A percentile compares a stretch with the other conserved stretches of the same genome.
Conservation (phyloP, 2,329 filamentous ascomycete genomes). For the Aureobasidium sp. region DNA sequence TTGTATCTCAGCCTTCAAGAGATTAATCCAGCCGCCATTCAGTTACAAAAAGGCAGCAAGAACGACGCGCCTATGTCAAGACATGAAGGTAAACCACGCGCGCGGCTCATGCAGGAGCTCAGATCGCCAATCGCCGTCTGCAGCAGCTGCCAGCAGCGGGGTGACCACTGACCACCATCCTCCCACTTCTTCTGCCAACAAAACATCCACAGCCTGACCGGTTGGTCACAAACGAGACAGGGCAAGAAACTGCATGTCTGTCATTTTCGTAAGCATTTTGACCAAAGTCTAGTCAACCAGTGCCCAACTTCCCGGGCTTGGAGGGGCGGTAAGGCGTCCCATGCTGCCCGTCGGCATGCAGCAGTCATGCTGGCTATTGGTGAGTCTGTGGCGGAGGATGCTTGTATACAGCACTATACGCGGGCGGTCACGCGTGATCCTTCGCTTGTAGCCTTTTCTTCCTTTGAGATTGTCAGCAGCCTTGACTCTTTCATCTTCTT, state of each 20-base stretch:
- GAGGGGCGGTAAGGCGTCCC: slow-evolving; percentile 3
- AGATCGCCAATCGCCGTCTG: slow-evolving; percentile 9
- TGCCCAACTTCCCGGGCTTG: background rate
- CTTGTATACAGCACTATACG: slow-evolving; percentile 12
- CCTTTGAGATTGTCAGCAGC: slow-evolving; percentile 11
- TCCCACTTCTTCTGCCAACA: slow-evolving; percentile 6
- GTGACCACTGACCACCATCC: background rate
- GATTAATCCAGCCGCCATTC: background rate
- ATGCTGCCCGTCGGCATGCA: slow-evolving; percentile 4
- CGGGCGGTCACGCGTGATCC: slow-evolving; percentile 13
- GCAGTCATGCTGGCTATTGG: background rate
- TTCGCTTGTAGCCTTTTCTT: slow-evolving; percentile 6
- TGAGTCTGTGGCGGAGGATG: background rate
- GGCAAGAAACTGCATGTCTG: background rate
- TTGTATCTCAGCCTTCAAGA: background rate
- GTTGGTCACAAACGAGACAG: slow-evolving; percentile 9
- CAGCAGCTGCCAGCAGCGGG: slow-evolving; percentile 9
- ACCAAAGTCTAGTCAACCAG: background rate
- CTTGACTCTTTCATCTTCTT: slow-evolving; percentile 3
- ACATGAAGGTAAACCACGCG: slow-evolving; percentile 1
- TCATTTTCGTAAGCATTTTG: background rate
- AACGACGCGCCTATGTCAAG: slow-evolving; percentile 1
- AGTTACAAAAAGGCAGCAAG: background rate
- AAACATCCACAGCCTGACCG: background rate
- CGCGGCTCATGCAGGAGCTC: slow-evolving; percentile 9